Evolutionary conservation across 805 yeast genomes (phyloP).

Genomic region (Kregervanrija fluxuum): DNA sequence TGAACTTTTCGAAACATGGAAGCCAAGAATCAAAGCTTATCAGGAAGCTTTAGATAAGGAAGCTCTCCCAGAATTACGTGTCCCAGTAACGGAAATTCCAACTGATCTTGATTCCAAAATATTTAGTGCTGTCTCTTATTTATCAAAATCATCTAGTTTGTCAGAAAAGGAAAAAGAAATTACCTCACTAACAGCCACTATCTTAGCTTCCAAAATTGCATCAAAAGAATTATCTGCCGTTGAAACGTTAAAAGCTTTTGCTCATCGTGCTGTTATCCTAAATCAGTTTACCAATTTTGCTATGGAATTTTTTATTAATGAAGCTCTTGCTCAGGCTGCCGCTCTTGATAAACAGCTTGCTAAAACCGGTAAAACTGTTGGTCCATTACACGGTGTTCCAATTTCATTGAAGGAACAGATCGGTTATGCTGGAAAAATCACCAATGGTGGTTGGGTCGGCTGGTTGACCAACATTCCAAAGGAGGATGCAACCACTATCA

Average conservation of each 20-base stretch:
- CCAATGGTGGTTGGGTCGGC: constrained; percentile 55
- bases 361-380: constrained; percentile 45
- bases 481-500: constrained; percentile 41
- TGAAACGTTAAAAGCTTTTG: constrained; percentile 53
- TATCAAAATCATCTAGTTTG: constrained; percentile 27
- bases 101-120: constrained; percentile 26
- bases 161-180: constrained; percentile 33
- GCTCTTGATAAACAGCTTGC: constrained; percentile 47
- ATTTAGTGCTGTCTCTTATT: constrained; percentile 31
- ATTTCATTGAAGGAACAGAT: constrained; percentile 63
- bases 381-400: constrained; percentile 68
- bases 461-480: constrained; percentile 39
- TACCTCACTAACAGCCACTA: constrained; percentile 36
- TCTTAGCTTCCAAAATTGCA: constrained; percentile 37
- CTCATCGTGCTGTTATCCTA: constrained; percentile 55
- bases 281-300: constrained; percentile 55
- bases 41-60: constrained; percentile 22
- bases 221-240: constrained; percentile 41
- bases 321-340: constrained; percentile 51
- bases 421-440: constrained; percentile 43
- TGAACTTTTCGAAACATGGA: constrained; percentile 35
- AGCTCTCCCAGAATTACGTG: constrained; percentile 21
- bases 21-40: constrained; percentile 41
- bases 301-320: constrained; percentile 49
- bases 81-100: constrained; percentile 29